phyloP scores from a whole-genome alignment of 345 rosid species.

The Nephelium lappaceum region DNA sequence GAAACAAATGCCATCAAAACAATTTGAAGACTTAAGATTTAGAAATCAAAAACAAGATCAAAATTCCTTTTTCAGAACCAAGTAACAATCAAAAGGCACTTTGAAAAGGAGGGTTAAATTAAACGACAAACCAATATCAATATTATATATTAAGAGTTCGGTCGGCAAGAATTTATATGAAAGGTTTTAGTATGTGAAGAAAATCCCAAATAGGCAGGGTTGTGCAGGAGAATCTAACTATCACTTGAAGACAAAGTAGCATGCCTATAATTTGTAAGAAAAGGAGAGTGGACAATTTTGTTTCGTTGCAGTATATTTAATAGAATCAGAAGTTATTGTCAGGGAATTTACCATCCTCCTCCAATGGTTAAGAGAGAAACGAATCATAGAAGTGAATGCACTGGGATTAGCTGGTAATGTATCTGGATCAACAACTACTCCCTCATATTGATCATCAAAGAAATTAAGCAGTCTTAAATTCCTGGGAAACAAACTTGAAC shows the following conservation, averaged over 20 bases:
- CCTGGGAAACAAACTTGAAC: conserved; percentile 37
- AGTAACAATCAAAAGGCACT: not conserved
- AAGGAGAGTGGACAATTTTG: not conserved
- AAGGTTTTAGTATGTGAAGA: no score
- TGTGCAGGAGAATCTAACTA: no score
- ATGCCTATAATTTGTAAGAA: not conserved
- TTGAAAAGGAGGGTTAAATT: no score
- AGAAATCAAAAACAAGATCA: no score
- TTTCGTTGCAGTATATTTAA: not conserved
- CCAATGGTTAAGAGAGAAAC: conserved; percentile 67
- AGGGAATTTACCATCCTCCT: conserved; percentile 48
- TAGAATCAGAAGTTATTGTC: not conserved
- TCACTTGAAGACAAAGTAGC: no score
- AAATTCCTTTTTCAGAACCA: no score
- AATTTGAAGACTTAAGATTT: no score
- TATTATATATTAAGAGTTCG: not conserved
- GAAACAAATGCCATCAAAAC: not conserved
- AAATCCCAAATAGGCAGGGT: no score
- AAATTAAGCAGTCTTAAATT: conserved; percentile 53
- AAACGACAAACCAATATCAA: no score
- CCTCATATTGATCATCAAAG: conserved; percentile 78
- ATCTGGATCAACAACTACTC: conserved; percentile 71
- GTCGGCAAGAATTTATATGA: not conserved
- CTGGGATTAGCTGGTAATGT: conserved; percentile 54
- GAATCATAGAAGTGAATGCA: conserved; percentile 56